These are phyloP conservation scores for Penicillium canariense DNA, from an alignment of 495 filamentous ascomycete species.

Conservation along the genomic window DNA sequence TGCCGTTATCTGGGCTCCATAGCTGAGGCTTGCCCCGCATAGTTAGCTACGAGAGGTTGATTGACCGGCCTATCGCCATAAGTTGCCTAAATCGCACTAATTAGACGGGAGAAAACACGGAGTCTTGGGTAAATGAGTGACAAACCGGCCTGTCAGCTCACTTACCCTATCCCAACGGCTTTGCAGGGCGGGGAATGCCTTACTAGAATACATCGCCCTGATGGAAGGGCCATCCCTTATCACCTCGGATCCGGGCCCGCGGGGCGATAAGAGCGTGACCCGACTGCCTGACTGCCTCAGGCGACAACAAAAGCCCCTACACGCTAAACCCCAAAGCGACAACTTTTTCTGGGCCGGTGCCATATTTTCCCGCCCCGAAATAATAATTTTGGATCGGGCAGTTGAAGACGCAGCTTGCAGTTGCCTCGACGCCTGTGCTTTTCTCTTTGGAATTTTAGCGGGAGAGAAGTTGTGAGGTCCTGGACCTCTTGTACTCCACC, in stretches of 20 bases:
- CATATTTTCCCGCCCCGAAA: slow-evolving; percentile 35
- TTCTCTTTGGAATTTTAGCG: slow-evolving; percentile 17
- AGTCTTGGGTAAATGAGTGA: not conserved
- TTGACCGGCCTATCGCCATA: not conserved
- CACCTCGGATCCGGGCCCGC: not conserved
- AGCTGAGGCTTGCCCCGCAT: slow-evolving; percentile 13
- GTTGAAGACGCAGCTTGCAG: slow-evolving; percentile 7
- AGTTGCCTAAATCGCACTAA: not conserved
- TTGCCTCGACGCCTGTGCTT: slow-evolving; percentile 4
- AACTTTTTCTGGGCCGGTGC: slow-evolving; percentile 23
- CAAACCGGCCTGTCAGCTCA: not conserved
- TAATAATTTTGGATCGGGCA: slow-evolving; percentile 38
- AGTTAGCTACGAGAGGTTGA: not conserved
- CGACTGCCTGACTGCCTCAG: slow-evolving; percentile 12
- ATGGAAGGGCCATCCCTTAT: slow-evolving; percentile 11
- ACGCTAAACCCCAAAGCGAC: slow-evolving; percentile 17
- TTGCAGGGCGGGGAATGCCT: not conserved
- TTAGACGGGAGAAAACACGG: not conserved
- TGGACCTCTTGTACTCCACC: slow-evolving; percentile 28
- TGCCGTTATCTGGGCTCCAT: slow-evolving; percentile 9
- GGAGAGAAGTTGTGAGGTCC: slow-evolving; percentile 32
- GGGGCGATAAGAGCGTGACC: not conserved
- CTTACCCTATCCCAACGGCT: not conserved
- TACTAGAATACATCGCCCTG: slow-evolving; percentile 10
- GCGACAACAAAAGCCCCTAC: not conserved